Conservation (phyloP, 108 stramenopile species). For the Cyclotella atomus region DNA sequence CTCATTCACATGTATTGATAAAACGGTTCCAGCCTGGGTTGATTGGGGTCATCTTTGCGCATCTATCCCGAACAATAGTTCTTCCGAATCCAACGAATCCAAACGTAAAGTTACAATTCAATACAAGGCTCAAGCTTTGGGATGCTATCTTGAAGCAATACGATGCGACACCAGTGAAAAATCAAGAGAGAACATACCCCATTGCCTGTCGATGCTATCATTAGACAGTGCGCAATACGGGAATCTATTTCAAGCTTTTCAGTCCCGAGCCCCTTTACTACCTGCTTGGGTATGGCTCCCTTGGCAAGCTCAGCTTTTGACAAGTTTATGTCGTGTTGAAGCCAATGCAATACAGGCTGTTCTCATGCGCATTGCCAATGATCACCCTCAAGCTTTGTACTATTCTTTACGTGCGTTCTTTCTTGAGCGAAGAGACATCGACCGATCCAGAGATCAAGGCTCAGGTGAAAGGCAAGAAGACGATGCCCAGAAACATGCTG, state of each 20-base stretch:
- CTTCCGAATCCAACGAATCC: conserved; percentile 34
- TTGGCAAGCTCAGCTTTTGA: conserved; percentile 91
- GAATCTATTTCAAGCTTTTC: conserved; percentile 77
- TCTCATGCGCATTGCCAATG: conserved; percentile 62
- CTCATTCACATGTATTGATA: no score
- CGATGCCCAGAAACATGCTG: conserved; percentile 63
- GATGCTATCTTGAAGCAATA: conserved; percentile 91
- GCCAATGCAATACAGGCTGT: conserved; percentile 68
- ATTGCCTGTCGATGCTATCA: conserved; percentile 88
- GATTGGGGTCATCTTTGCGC: conserved; percentile 94
- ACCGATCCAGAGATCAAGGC: conserved; percentile 71
- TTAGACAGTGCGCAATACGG: conserved; percentile 81
- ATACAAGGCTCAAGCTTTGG: conserved; percentile 88
- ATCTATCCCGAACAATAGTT: conserved; percentile 49
- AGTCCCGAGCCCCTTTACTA: conserved; percentile 64
- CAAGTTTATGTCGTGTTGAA: conserved; percentile 78
- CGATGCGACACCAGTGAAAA: conserved; percentile 74
- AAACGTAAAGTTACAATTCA: conserved; percentile 3
- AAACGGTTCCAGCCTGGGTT: conserved; percentile 79
- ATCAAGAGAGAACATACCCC: conserved; percentile 83
- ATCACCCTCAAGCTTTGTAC: conserved; percentile 89
- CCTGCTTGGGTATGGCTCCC: conserved; percentile 96
- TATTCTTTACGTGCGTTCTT: conserved; percentile 85
- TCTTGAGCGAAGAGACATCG: conserved; percentile 84
- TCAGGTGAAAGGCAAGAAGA: conserved; percentile 20